Percentiles rank a stretch among this genome's conserved stretches.
Evolutionary conservation across 495 filamentous ascomycete species (phyloP).

Genomic region (Penicillium diatomitis): DNA sequence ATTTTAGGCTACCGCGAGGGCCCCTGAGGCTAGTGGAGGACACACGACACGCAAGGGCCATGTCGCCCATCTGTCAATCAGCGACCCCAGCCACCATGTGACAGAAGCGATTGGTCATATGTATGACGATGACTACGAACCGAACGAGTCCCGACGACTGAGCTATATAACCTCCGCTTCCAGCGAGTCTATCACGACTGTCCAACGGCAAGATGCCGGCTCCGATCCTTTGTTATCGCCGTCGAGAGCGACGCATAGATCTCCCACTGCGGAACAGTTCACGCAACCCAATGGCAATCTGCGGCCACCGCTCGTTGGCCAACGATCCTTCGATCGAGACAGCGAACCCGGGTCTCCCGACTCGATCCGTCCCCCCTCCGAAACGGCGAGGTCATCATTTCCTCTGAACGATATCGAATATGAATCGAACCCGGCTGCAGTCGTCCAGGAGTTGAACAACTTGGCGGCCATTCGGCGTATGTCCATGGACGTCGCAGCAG

Average conservation of each 20-base stretch:
- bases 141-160: constrained; percentile 49
- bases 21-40: constrained; percentile 45
- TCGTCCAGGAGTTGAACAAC: constrained; percentile 92
- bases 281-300: constrained; percentile 33
- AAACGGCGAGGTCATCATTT: constrained; percentile 66
- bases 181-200: constrained; percentile 37
- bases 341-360: constrained; percentile 48
- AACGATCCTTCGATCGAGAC: constrained; percentile 41
- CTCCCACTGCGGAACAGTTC: constrained; percentile 10
- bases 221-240: constrained; percentile 38
- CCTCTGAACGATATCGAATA: constrained; percentile 89
- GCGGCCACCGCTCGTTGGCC: constrained; percentile 28
- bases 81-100: constrained; percentile 86
- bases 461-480: constrained; percentile 89
- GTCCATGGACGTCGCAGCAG: constrained; percentile 94
- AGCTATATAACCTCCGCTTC: constrained; percentile 54
- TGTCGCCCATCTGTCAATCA: constrained; percentile 59
- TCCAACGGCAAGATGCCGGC: constrained; percentile 32
- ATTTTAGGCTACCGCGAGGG: constrained; percentile 41
- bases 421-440: constrained; percentile 79
- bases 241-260: constrained; percentile 14
- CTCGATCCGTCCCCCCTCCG: constrained; percentile 49
- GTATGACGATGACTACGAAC: constrained; percentile 79
- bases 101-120: constrained; percentile 95
- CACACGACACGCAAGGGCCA: constrained; percentile 52